These are phyloP conservation scores for Rhizomucor miehei DNA, from an alignment of 371 early-diverging fungal species.

Conservation along the genomic window DNA sequence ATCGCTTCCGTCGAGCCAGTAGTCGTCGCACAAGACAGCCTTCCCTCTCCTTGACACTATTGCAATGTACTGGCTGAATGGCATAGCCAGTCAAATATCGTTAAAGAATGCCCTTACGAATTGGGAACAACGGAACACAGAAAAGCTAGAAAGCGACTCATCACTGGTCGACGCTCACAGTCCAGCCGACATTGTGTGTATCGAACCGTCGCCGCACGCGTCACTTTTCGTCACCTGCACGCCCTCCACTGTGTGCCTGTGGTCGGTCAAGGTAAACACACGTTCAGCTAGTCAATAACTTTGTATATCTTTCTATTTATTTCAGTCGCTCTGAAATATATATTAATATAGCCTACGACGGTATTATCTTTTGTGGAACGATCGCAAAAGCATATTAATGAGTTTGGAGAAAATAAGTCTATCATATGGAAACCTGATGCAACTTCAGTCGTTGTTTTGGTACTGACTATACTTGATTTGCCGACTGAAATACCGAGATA, in stretches of 20 bases:
- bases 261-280: constrained; percentile 47
- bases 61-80: constrained; percentile 52
- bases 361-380: constrained; percentile 46
- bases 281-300: background rate
- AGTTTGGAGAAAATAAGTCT: constrained; percentile 45
- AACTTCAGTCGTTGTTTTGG: constrained; percentile 36
- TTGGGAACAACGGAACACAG: too few relatives aligned
- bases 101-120: constrained; percentile 14
- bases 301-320: constrained; percentile 2
- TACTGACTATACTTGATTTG: constrained; percentile 7
- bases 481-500: background rate
- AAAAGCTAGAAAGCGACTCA: too few relatives aligned
- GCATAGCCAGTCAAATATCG: constrained; percentile 44
- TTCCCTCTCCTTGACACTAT: background rate
- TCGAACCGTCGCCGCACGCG: constrained; percentile 39
- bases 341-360: constrained; percentile 36
- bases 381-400: constrained; percentile 40
- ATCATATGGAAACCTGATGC: constrained; percentile 48
- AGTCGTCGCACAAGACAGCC: too few relatives aligned
- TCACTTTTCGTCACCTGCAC: constrained; percentile 46
- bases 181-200: constrained; percentile 28
- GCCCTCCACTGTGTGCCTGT: constrained; percentile 33
- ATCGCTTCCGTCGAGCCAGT: too few relatives aligned
- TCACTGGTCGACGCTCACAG: constrained; percentile 1
- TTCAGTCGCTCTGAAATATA: too few relatives aligned